These are phyloP conservation scores for Perilla frutescens DNA, from an alignment of 257 asterid genomes.

Conservation along the genomic window DNA sequence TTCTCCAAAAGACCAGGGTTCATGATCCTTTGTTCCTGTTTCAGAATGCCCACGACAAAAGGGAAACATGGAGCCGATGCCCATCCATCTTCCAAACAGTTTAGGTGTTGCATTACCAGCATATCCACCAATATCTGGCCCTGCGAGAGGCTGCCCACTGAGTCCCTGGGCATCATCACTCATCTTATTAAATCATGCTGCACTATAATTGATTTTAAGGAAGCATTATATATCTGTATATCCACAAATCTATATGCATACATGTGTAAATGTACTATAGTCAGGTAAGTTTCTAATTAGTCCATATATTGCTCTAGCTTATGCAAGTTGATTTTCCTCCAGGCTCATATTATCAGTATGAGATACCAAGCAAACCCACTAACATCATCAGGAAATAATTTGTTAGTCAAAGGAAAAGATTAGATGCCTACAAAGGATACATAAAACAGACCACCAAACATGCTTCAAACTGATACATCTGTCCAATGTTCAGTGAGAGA, in stretches of 20 bases:
- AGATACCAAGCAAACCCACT: conserved; percentile 9
- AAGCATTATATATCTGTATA: background rate
- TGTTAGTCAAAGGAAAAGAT: background rate
- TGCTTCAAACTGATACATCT: background rate
- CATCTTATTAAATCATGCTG: conserved; percentile 6
- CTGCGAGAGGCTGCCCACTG: conserved; percentile 89
- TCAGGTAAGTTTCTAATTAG: background rate
- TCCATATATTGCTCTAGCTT: background rate
- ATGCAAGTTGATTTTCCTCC: background rate
- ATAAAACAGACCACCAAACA: background rate
- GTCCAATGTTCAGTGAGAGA: background rate
- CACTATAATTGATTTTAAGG: background rate
- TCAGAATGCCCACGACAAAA: conserved; percentile 95
- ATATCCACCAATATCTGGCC: conserved; percentile 97
- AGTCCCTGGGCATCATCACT: conserved; percentile 61
- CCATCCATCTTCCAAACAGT: conserved; percentile 97
- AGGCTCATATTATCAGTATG: background rate
- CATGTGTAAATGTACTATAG: background rate
- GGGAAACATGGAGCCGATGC: conserved; percentile 87
- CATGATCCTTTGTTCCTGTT: conserved; percentile 71
- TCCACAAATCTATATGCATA: background rate
- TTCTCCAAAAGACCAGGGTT: conserved; percentile 95
- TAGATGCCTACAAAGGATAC: background rate
- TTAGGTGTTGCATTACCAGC: conserved; percentile 89
- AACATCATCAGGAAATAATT: background rate